A percentile compares a stretch with the other conserved stretches of the same genome.
These are phyloP conservation scores for Fusarium poae DNA, from an alignment of 2,329 filamentous ascomycete genomes.

Conservation along the genomic window DNA sequence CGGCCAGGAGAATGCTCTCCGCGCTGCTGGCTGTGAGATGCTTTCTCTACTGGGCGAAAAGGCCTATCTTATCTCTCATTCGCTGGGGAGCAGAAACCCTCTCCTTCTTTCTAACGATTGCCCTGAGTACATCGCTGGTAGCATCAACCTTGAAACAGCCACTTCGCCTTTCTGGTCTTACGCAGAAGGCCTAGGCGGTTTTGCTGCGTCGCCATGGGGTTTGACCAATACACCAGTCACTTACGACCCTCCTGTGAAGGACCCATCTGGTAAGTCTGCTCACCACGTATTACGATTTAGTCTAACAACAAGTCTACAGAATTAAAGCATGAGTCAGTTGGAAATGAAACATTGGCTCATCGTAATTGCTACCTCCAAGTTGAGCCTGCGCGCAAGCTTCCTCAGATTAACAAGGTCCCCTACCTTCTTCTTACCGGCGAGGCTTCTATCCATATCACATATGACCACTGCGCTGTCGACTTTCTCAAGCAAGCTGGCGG, in stretches of 20 bases:
- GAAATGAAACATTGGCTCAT: constrained; percentile 28
- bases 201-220: constrained; percentile 25
- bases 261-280: constrained; percentile 25
- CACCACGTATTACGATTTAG: background rate
- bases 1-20: constrained; percentile 32
- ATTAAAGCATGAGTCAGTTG: constrained; percentile 22
- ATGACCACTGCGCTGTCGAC: constrained; percentile 32
- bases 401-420: constrained; percentile 33
- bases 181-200: constrained; percentile 31
- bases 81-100: constrained; percentile 31
- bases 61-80: constrained; percentile 39
- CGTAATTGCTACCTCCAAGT: constrained; percentile 36
- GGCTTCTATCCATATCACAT: constrained; percentile 32
- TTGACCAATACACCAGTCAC: constrained; percentile 32
- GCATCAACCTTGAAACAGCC: constrained; percentile 36
- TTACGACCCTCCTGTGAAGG: constrained; percentile 32
- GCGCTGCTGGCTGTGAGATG: constrained; percentile 33
- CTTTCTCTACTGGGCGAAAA: constrained; percentile 36
- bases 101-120: constrained; percentile 39
- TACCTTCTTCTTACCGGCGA: constrained; percentile 36
- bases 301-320: constrained; percentile 11
- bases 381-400: constrained; percentile 31
- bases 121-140: constrained; percentile 31
- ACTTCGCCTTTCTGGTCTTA: constrained; percentile 40
- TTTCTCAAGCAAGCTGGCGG: constrained; percentile 35